phyloP scores from a whole-genome alignment of 2,329 filamentous ascomycete genomes.

The Trichophyton schoenleinii region DNA sequence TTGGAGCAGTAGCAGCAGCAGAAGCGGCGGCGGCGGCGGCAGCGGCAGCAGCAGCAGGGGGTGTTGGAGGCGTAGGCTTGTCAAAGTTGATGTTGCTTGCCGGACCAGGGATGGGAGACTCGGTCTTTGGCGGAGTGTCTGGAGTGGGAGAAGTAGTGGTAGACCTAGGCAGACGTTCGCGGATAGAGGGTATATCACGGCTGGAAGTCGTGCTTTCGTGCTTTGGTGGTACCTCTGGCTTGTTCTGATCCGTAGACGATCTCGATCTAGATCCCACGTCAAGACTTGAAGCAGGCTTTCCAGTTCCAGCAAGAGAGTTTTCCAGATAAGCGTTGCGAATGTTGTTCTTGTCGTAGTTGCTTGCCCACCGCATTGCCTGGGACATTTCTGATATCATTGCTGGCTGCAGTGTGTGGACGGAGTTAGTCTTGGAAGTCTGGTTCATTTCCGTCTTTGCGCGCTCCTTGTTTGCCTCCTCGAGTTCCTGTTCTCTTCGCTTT shows the following conservation, averaged over 20 bases:
- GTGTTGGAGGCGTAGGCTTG: background rate
- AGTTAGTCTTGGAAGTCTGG: slow-evolving; percentile 63
- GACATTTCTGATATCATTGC: slow-evolving; percentile 75
- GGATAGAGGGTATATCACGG: slow-evolving; percentile 2
- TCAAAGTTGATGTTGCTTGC: slow-evolving; percentile 1
- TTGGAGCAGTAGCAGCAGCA: background rate
- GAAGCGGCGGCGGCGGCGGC: background rate
- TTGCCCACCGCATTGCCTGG: slow-evolving; percentile 93
- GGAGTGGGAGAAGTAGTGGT: background rate
- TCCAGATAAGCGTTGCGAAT: slow-evolving; percentile 77
- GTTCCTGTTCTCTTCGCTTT: slow-evolving; percentile 50
- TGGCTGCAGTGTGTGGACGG: slow-evolving; percentile 76
- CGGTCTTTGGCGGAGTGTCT: background rate
- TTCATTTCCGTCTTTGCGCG: slow-evolving; percentile 45
- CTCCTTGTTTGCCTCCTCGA: slow-evolving; percentile 37
- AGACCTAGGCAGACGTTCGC: background rate
- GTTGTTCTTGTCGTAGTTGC: slow-evolving; percentile 80
- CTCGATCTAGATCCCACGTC: slow-evolving; percentile 10
- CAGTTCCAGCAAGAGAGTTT: slow-evolving; percentile 59
- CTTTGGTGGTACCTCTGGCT: background rate
- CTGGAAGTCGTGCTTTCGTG: slow-evolving; percentile 25
- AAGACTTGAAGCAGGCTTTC: slow-evolving; percentile 39
- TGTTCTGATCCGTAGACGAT: slow-evolving; percentile 4
- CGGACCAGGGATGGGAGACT: slow-evolving; percentile 5
- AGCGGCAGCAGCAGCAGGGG: background rate